These are phyloP conservation scores for Coelastrella sp. DNA, from an alignment of 139 green algal species.

Conservation along the genomic window DNA sequence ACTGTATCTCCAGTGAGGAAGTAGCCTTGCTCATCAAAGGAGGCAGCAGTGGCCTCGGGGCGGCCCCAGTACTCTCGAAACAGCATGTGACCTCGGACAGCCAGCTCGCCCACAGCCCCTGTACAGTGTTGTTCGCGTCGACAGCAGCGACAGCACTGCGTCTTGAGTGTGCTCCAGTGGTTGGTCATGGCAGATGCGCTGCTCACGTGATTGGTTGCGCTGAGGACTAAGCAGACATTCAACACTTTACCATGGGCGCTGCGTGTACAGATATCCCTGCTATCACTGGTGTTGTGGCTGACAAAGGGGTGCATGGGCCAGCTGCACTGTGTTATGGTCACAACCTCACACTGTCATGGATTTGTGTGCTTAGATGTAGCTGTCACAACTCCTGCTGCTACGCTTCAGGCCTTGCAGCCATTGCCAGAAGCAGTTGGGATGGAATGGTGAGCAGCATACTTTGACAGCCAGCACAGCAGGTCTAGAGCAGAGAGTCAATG, in stretches of 20 bases:
- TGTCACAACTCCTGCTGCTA: too few species aligned
- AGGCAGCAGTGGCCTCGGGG: constrained; percentile 78
- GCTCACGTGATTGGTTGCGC: too few species aligned
- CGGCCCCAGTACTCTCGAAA: constrained; percentile 93
- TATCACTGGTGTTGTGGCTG: too few species aligned
- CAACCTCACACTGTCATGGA: too few species aligned
- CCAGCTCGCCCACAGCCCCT: constrained; percentile 70
- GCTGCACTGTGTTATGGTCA: too few species aligned
- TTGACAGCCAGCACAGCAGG: neutral
- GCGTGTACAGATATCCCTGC: too few species aligned
- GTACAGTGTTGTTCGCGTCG: neutral
- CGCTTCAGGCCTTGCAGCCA: neutral
- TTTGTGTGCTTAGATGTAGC: too few species aligned
- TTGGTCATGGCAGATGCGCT: neutral
- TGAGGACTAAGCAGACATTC: too few species aligned
- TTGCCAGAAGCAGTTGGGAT: neutral
- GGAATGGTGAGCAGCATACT: neutral
- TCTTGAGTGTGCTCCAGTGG: neutral
- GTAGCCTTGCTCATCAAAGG: constrained; percentile 88
- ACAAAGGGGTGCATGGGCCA: too few species aligned
- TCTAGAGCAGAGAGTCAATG: neutral
- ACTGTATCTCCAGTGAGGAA: constrained; percentile 89
- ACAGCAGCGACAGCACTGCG: neutral
- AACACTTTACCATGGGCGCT: too few species aligned
- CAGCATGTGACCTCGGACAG: constrained; percentile 76